Base-by-base conservation (phyloP, 768 basidiomycete genomes). In the Scleroderma bovista region DNA sequence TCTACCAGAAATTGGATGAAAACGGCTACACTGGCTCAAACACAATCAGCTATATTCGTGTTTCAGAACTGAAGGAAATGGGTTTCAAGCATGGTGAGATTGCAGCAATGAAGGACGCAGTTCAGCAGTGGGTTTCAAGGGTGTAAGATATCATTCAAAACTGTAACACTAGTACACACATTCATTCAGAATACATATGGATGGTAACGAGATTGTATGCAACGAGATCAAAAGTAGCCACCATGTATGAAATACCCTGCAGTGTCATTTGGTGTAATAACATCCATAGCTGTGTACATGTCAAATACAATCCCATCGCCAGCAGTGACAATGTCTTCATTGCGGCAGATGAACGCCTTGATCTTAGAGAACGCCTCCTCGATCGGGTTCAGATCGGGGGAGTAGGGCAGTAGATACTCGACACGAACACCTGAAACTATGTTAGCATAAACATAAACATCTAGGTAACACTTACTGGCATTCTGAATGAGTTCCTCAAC, bases 351-450 rank as follows among this genome's bases (percentile, higher is more conserved):
- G 19, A 40, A 57, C 13, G 52, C 24, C 44, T 73, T 72, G 57
- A 72, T 61, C 51, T 65, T 59, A 3, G 65, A 69, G 49, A 72
- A 74, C 0, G 67, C 70, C 45, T 70, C 67, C 51, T 73, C 64
- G 17, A 71, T 72, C 1, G 72, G 71, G 44, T 73, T 72, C 43
- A 68, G 48, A 37, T 73, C 67, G 0, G 70, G 71, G 1, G 70
- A 73, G 46, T 72, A 73, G 8, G 67, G 69, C 1, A 66, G 70
- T 11, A 72, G 60, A 46, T 52, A 72, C 24, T 60, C 52, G 17
- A 69, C 38, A 1, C 52, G 51, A 16, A 66, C 61, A 46, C 58
- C 67, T 69, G 17, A 29, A 9, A 29, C 9, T 5, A 9, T 29
- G 26, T 5, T 5, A 9, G 26, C 4, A 29, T 9, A 4, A 29